Percentiles rank a stretch among this genome's conserved stretches.
These are phyloP conservation scores for Leccinum griseonigrum DNA, from an alignment of 1,284 basidiomycete species.

Conservation along the genomic window DNA sequence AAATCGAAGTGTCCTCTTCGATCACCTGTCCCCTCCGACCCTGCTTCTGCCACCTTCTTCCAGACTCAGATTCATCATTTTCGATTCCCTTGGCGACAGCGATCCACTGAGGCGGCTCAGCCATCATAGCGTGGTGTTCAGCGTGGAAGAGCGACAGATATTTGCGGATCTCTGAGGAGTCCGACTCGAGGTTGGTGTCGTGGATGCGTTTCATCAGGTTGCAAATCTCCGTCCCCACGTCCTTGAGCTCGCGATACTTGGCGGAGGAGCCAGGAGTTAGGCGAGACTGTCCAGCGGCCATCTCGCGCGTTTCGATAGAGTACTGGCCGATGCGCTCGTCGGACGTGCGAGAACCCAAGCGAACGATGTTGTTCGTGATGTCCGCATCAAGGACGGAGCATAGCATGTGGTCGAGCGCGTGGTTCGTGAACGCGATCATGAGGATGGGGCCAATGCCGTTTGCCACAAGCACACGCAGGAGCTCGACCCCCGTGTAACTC, in stretches of 20 bases:
- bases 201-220: slow-evolving; percentile 44
- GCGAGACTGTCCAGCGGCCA: slow-evolving; percentile 40
- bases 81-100: slow-evolving; percentile 18
- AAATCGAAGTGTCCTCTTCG: slow-evolving; percentile 35
- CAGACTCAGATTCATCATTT: slow-evolving; percentile 22
- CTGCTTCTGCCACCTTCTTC: slow-evolving; percentile 22
- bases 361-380: slow-evolving; percentile 61
- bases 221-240: slow-evolving; percentile 43
- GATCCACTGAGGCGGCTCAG: slow-evolving; percentile 44
- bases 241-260: slow-evolving; percentile 43
- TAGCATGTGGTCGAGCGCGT: slow-evolving; percentile 72
- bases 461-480: slow-evolving; percentile 58
- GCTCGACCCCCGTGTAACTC: slow-evolving; percentile 67
- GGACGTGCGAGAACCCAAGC: slow-evolving; percentile 58
- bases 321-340: slow-evolving; percentile 58
- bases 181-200: slow-evolving; percentile 36
- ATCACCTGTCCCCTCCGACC: slow-evolving; percentile 19
- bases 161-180: slow-evolving; percentile 35
- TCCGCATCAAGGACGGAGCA: slow-evolving; percentile 55
- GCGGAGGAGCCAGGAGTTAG: slow-evolving; percentile 35
- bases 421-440: slow-evolving; percentile 74
- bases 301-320: slow-evolving; percentile 57
- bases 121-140: slow-evolving; percentile 40
- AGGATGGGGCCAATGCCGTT: slow-evolving; percentile 55
- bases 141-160: slow-evolving; percentile 43